phyloP scores from a whole-genome alignment of 352 stramenopile species.

The Globisporangium megalacanthum region DNA sequence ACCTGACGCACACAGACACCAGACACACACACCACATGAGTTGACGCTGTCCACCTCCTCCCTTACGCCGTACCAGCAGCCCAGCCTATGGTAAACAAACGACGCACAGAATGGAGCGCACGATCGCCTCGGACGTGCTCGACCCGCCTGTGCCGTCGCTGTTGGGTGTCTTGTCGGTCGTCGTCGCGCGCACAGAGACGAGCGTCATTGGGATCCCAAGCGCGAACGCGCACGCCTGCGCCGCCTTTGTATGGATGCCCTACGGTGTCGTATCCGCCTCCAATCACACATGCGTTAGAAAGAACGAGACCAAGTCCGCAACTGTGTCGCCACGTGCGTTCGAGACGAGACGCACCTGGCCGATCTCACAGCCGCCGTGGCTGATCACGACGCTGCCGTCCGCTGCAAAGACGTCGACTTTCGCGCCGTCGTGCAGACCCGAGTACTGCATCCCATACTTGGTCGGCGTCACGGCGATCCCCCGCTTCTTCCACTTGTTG shows the following conservation, averaged over 20 bases:
- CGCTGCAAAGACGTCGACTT: slow-evolving; percentile 35
- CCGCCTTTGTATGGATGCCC: slow-evolving; percentile 68
- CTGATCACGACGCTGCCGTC: slow-evolving; percentile 95
- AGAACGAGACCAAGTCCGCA: not conserved
- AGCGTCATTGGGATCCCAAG: slow-evolving; percentile 31
- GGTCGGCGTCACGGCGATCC: slow-evolving; percentile 74
- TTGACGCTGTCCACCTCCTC: too few relatives aligned
- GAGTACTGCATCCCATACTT: slow-evolving; percentile 96
- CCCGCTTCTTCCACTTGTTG: slow-evolving; percentile 91
- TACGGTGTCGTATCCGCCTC: slow-evolving; percentile 1
- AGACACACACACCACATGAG: not conserved
- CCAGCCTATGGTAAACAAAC: not conserved
- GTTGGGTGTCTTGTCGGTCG: slow-evolving; percentile 49
- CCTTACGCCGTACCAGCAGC: not conserved
- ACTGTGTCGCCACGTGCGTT: not conserved
- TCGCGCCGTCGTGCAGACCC: slow-evolving; percentile 33
- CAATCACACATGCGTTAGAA: slow-evolving; percentile 1
- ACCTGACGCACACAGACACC: slow-evolving; percentile 10
- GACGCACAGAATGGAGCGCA: slow-evolving; percentile 26
- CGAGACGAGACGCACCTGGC: slow-evolving; percentile 70
- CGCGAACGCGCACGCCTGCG: slow-evolving; percentile 39
- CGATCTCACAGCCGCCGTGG: slow-evolving; percentile 96
- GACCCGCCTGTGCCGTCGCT: slow-evolving; percentile 38
- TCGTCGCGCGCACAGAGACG: slow-evolving; percentile 40
- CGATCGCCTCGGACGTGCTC: slow-evolving; percentile 52